Conservation (phyloP, 2,329 filamentous ascomycete genomes). For the Fusarium proliferatum region DNA sequence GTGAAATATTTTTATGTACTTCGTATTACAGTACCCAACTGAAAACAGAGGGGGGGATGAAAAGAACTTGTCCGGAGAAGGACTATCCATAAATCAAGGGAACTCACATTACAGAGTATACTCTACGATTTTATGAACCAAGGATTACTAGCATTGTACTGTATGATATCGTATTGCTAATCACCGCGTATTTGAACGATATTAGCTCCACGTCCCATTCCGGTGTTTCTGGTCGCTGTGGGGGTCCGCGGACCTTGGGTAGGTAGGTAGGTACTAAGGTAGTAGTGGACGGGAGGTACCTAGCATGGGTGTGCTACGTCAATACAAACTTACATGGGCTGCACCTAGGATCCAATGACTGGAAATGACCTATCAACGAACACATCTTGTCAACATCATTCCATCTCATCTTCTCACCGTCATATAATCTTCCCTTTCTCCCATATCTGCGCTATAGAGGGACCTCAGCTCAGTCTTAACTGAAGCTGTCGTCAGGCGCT, state of each 20-base stretch:
- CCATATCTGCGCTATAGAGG: constrained; percentile 24
- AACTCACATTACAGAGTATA: neutral
- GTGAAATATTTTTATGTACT: constrained; percentile 2
- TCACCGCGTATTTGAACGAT: constrained; percentile 12
- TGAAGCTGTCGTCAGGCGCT: constrained; percentile 43
- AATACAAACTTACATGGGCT: constrained; percentile 4
- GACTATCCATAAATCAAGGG: neutral
- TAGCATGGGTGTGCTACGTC: constrained; percentile 30
- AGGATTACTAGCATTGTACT: constrained; percentile 8
- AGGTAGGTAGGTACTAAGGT: no score
- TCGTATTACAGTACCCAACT: neutral
- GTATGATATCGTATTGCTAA: constrained; percentile 1
- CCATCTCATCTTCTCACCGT: constrained; percentile 35
- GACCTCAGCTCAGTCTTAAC: constrained; percentile 41
- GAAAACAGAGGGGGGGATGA: neutral
- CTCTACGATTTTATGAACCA: neutral
- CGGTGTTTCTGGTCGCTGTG: constrained; percentile 20
- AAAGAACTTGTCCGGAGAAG: neutral
- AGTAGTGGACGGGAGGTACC: neutral
- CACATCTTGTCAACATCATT: constrained; percentile 39
- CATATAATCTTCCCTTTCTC: constrained; percentile 20
- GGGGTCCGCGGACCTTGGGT: constrained; percentile 2
- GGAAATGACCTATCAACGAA: constrained; percentile 28
- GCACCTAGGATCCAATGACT: neutral
- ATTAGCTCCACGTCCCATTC: constrained; percentile 13